Evolutionary conservation across 208 protist genomes (phyloP), one percentile per base, ranked within the genome.

Genomic region (Wallacemonas sp.): DNA sequence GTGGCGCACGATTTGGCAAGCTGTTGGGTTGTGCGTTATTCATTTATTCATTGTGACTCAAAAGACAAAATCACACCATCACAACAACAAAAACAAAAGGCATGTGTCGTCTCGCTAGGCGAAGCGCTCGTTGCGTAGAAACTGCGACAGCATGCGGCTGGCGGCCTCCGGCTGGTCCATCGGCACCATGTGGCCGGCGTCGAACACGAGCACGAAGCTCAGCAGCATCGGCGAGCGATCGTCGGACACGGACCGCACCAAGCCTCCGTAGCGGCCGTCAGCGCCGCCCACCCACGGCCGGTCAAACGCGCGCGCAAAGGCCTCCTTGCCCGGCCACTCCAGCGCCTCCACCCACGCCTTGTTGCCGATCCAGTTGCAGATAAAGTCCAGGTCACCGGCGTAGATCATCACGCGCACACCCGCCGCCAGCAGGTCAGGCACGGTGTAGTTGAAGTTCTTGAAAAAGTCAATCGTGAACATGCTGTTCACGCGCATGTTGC

Each of bases 311-410:
- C 44, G 54, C 6, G 72, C 66, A 62, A 97, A 94, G 10, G 39
- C 82, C 3, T 24, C 65, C 27, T 81, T 68, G 42, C 85, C 84
- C 9, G 74, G 26, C 94, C 95, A 98, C 37, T 79, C 19, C 55
- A 97, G 55, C 12, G 34, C 71, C 10, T 53, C 45, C 12, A 75
- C 75, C 92, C 92, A 97, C 36, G 66, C 74, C 66, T 93, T 73
- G 73, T 92, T 97, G 58, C 93, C 93, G 34, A 97, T 67, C 75
- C 80, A 97, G 68, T 97, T 97, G 72, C 93, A 97, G 63, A 97
- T 93, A 54, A 83, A 97, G 73, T 98, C 94, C 41, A 78, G 53
- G 42, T 97, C 93, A 6, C 95, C 95, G 0, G 82, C 85, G 75
- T 97, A 98, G 42, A 97, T 81, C 71, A 97, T 61, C 22, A 96